Percentiles rank a stretch among this genome's conserved stretches.
Conservation (phyloP, 192 early-diverging fungal genomes). For the Diversispora epigaea region DNA sequence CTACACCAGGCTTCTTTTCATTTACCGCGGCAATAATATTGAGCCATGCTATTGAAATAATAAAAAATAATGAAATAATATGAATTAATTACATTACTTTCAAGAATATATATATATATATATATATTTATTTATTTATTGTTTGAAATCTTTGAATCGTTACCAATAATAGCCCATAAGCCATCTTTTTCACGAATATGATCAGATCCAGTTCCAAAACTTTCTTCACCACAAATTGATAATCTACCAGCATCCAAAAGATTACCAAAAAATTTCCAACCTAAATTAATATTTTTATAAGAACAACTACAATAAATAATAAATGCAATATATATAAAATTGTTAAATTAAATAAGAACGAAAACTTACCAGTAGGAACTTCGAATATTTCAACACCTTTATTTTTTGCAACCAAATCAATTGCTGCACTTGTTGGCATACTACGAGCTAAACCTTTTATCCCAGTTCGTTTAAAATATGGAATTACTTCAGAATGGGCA, state of each 20-base stretch:
- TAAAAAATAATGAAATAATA: background rate
- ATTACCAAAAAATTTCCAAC: slow-evolving; percentile 98
- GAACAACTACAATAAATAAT: background rate
- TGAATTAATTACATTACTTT: no score
- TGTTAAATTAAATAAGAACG: background rate
- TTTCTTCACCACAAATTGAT: slow-evolving; percentile 97
- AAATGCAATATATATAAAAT: background rate
- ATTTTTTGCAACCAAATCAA: slow-evolving; percentile 87
- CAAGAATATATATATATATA: no score
- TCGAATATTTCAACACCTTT: slow-evolving; percentile 79
- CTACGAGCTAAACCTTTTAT: slow-evolving; percentile 86
- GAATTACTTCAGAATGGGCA: slow-evolving; percentile 83
- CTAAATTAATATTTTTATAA: slow-evolving; percentile 1
- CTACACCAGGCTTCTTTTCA: slow-evolving; percentile 51
- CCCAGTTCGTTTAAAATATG: slow-evolving; percentile 85
- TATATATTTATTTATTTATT: no score
- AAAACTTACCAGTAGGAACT: slow-evolving; percentile 72
- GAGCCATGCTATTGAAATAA: slow-evolving; percentile 74
- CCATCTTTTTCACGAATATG: slow-evolving; percentile 99
- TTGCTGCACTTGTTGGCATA: slow-evolving; percentile 94
- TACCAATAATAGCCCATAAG: slow-evolving; percentile 91
- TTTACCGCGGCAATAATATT: slow-evolving; percentile 83
- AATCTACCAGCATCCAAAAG: slow-evolving; percentile 93
- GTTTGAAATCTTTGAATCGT: background rate
- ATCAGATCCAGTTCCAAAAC: slow-evolving; percentile 97